These are phyloP conservation scores for Ceratocystis cubensis DNA, from an alignment of 2,329 filamentous ascomycete species.

Conservation along the genomic window DNA sequence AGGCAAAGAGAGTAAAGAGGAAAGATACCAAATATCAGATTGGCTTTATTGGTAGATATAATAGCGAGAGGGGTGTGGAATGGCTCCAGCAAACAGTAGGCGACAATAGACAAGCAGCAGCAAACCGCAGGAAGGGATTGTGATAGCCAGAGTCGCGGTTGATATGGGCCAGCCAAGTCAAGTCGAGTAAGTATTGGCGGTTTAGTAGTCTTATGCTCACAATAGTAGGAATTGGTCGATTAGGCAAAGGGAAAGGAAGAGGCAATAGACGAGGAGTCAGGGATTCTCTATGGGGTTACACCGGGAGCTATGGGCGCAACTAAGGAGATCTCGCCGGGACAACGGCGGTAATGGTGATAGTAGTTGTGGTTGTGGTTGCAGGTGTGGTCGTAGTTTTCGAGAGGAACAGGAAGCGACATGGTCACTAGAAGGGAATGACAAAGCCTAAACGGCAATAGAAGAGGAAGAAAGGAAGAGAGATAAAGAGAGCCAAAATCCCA, in stretches of 20 bases:
- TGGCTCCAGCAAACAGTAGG: background rate
- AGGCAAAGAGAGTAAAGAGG: background rate
- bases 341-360: background rate
- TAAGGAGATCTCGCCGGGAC: background rate
- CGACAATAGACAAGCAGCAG: too few relatives aligned
- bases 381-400: background rate
- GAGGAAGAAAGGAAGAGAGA: background rate
- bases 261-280: background rate
- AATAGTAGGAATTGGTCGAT: background rate
- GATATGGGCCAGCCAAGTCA: background rate
- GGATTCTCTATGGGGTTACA: background rate
- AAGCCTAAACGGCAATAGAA: background rate
- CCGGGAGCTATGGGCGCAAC: background rate
- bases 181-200: background rate
- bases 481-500: background rate
- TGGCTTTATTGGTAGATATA: background rate
- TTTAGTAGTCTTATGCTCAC: too few relatives aligned
- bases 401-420: constrained; percentile 17
- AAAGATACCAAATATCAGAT: background rate
- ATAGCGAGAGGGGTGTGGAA: background rate
- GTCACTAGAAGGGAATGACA: constrained; percentile 10
- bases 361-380: background rate
- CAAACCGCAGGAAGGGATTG: background rate
- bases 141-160: background rate
- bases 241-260: background rate